Percentiles rank a stretch among this genome's conserved stretches.
Evolutionary conservation across 768 basidiomycete species (phyloP).

Genomic region (Mycena floridula): DNA sequence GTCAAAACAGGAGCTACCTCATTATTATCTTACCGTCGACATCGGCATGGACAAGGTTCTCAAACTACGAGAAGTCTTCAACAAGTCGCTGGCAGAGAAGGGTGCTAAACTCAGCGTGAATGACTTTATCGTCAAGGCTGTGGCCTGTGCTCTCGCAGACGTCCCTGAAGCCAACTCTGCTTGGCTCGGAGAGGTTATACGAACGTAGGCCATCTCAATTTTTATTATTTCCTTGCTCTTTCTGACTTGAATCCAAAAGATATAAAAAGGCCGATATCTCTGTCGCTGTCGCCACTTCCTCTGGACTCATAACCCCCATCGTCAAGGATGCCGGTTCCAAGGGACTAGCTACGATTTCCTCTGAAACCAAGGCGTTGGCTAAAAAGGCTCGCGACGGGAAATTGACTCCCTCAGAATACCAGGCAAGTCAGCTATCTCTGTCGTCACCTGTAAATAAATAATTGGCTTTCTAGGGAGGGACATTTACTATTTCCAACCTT

Average conservation of each 20-base stretch:
- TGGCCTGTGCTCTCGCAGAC: constrained; percentile 83
- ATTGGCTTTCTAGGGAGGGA: constrained; percentile 63
- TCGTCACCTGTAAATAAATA: not conserved
- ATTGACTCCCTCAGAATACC: constrained; percentile 91
- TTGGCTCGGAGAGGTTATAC: constrained; percentile 93
- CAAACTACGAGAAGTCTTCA: constrained; percentile 94
- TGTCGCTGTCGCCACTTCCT: constrained; percentile 93
- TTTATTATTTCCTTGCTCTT: not conserved
- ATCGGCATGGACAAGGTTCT: constrained; percentile 94
- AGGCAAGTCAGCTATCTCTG: constrained; percentile 42
- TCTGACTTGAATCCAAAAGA: no score
- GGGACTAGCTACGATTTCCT: constrained; percentile 88
- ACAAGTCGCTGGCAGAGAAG: constrained; percentile 78
- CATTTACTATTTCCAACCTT: constrained; percentile 98
- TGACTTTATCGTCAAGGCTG: constrained; percentile 96
- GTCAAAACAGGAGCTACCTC: constrained; percentile 92
- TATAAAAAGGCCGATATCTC: constrained; percentile 98
- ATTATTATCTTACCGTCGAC: constrained; percentile 94
- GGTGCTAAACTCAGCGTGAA: constrained; percentile 92
- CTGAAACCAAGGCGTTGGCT: constrained; percentile 88
- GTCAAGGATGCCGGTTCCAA: constrained; percentile 90
- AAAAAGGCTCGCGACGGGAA: constrained; percentile 97
- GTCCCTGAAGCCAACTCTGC: constrained; percentile 98
- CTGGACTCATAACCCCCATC: constrained; percentile 95
- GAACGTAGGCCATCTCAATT: constrained; percentile 60